A percentile compares a stretch with the other conserved stretches of the same genome.
Conservation (phyloP, 768 basidiomycete species). For the Mycena epipterygia region DNA sequence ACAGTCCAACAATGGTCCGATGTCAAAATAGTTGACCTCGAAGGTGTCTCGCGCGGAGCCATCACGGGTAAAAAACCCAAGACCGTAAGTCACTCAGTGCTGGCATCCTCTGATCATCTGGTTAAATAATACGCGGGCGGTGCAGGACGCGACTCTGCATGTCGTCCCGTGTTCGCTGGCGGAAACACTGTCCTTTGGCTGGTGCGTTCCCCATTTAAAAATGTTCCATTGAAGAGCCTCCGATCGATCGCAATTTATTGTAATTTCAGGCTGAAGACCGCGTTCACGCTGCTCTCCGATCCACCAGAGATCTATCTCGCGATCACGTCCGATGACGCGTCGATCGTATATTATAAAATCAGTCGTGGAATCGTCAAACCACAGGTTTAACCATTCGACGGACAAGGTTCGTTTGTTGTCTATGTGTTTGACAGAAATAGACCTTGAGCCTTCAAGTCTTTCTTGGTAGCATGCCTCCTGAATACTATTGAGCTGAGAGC, state of each 20-base stretch:
- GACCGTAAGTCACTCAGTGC: constrained; percentile 54
- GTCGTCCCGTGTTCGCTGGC: constrained; percentile 79
- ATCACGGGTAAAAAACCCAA: constrained; percentile 71
- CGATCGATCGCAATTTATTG: not conserved
- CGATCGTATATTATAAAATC: constrained; percentile 88
- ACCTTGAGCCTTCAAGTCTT: too few species aligned
- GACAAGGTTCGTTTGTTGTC: not conserved
- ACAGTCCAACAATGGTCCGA: constrained; percentile 82
- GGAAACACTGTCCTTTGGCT: constrained; percentile 74
- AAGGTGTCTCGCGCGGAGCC: constrained; percentile 64
- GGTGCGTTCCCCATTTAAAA: constrained; percentile 54
- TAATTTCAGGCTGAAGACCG: constrained; percentile 63
- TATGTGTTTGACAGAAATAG: too few species aligned
- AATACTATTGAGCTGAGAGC: too few species aligned
- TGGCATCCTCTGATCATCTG: not conserved
- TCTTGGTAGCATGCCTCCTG: too few species aligned
- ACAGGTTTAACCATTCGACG: constrained; percentile 54
- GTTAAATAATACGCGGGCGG: not conserved
- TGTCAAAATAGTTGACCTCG: constrained; percentile 73
- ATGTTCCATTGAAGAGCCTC: not conserved
- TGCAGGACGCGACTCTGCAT: constrained; percentile 58
- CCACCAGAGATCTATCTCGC: constrained; percentile 73
- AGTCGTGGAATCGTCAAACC: constrained; percentile 85
- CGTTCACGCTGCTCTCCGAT: constrained; percentile 65
- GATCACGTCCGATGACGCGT: constrained; percentile 82